Conservation (phyloP, 495 filamentous ascomycete genomes). For the Penicillium tannophilum region DNA sequence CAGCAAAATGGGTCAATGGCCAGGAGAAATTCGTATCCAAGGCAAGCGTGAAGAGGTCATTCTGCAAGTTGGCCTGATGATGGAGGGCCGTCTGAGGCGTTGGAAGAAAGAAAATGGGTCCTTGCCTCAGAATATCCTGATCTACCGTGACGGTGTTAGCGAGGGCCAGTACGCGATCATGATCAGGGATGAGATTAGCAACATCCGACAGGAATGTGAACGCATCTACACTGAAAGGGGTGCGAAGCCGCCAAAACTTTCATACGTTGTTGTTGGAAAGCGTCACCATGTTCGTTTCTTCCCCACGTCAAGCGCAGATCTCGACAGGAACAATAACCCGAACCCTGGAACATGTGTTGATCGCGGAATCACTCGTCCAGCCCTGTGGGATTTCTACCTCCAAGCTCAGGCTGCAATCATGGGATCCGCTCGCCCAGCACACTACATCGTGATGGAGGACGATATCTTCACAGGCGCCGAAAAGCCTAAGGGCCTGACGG, state of each 20-base stretch:
- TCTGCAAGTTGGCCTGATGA: constrained; percentile 47
- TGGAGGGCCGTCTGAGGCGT: constrained; percentile 57
- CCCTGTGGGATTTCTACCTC: constrained; percentile 77
- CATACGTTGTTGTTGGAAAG: constrained; percentile 63
- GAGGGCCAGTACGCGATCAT: constrained; percentile 73
- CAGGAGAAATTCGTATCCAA: constrained; percentile 63
- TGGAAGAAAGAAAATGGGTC: constrained; percentile 56
- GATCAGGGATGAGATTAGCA: constrained; percentile 49
- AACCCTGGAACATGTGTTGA: constrained; percentile 77
- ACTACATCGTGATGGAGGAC: constrained; percentile 73
- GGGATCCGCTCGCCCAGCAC: constrained; percentile 74
- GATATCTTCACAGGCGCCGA: constrained; percentile 55
- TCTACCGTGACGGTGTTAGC: constrained; percentile 86
- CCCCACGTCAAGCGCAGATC: constrained; percentile 55
- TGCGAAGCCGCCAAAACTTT: constrained; percentile 41
- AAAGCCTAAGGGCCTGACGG: constrained; percentile 23
- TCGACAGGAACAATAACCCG: constrained; percentile 58
- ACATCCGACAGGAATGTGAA: constrained; percentile 52
- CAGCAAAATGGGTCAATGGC: constrained; percentile 64
- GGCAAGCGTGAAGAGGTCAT: constrained; percentile 61
- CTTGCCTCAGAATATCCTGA: constrained; percentile 68
- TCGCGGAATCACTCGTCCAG: constrained; percentile 71
- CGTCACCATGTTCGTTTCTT: constrained; percentile 91
- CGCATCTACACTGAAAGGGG: not conserved
- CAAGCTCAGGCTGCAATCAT: constrained; percentile 78